phyloP scores from a whole-genome alignment of 2,329 filamentous ascomycete genomes.

The Aureobasidium sp. region DNA sequence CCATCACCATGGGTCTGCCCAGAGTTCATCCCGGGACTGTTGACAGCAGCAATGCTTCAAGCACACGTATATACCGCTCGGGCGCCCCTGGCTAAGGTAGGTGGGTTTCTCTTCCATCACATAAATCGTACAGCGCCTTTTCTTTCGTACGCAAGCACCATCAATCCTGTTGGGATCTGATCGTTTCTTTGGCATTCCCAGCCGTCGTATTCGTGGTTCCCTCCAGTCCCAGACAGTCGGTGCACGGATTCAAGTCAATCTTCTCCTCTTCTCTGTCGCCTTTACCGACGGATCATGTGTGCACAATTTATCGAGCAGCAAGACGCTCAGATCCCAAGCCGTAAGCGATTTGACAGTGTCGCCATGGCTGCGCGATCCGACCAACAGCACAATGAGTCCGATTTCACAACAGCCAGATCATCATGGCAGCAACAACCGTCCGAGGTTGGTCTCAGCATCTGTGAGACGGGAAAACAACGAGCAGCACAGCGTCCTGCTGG shows the following conservation, averaged over 20 bases:
- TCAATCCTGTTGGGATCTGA: conserved; percentile 2
- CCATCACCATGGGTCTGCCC: conserved; percentile 9
- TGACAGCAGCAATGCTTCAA: conserved; percentile 5
- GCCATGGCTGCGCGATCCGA: conserved; percentile 3
- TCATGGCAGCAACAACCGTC: not conserved
- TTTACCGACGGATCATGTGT: not conserved
- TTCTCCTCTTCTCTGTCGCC: not conserved
- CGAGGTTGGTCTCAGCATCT: conserved; percentile 1
- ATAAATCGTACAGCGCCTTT: not conserved
- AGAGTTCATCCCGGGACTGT: conserved; percentile 1
- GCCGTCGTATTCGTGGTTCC: conserved; percentile 7
- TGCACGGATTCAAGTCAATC: conserved; percentile 1
- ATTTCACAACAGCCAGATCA: conserved; percentile 5
- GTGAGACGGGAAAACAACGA: conserved; percentile 3
- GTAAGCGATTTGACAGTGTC: conserved; percentile 13
- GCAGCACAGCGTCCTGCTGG: conserved; percentile 7
- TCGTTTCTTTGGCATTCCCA: conserved; percentile 3
- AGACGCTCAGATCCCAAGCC: not conserved
- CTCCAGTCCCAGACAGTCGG: conserved; percentile 1
- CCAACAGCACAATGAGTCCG: not conserved
- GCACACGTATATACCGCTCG: conserved; percentile 8
- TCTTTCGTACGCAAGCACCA: conserved; percentile 6
- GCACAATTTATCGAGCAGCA: conserved; percentile 3
- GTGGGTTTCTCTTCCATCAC: conserved; percentile 3
- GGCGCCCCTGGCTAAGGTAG: conserved; percentile 5